Conservation (phyloP, 352 stramenopile genomes). For the Paralagenidium karlingii region DNA sequence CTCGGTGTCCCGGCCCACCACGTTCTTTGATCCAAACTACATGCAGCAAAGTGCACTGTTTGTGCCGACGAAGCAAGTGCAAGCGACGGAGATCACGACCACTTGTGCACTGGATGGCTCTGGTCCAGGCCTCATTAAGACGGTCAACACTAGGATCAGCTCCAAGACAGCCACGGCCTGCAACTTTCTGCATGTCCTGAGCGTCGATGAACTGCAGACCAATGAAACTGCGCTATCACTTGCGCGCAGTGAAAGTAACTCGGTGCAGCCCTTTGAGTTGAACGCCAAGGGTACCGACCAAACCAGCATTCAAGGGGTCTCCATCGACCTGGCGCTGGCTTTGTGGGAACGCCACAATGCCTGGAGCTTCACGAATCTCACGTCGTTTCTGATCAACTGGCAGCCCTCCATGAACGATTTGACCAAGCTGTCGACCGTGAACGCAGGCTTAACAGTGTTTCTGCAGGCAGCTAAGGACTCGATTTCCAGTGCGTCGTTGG, state of each 20-base stretch:
- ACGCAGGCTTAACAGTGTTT: no score
- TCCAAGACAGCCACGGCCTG: constrained; percentile 25
- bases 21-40: constrained; percentile 32
- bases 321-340: constrained; percentile 18
- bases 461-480: no score
- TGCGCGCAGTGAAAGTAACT: constrained; percentile 17
- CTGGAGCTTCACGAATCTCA: constrained; percentile 18
- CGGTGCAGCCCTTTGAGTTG: constrained; percentile 57
- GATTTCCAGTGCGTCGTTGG: neutral
- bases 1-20: constrained; percentile 22
- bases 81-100: constrained; percentile 23
- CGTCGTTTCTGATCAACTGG: constrained; percentile 15
- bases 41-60: constrained; percentile 25
- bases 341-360: constrained; percentile 17
- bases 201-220: constrained; percentile 5
- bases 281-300: constrained; percentile 14
- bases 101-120: constrained; percentile 12
- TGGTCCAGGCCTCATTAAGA: constrained; percentile 13
- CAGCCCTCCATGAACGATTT: constrained; percentile 10
- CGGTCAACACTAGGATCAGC: constrained; percentile 12
- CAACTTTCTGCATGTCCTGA: constrained; percentile 33
- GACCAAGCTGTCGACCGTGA: no score
- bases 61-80: constrained; percentile 20
- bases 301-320: no score
- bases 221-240: constrained; percentile 4